Conservation (phyloP, 768 basidiomycete species). For the Aureoboletus auriporus region DNA sequence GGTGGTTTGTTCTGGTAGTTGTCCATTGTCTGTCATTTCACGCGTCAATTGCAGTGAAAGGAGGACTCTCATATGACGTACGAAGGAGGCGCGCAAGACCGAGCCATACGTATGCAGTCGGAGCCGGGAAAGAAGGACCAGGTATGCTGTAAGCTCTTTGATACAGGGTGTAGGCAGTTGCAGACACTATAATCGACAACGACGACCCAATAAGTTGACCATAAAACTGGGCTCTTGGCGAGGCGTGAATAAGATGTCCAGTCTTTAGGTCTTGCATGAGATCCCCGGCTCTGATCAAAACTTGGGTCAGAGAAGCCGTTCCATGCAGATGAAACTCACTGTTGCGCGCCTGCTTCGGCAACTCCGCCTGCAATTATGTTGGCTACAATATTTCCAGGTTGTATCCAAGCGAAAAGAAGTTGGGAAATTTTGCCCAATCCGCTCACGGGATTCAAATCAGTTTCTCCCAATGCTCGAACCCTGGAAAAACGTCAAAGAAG, state of each 20-base stretch:
- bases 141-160: conserved; percentile 85
- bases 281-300: conserved; percentile 73
- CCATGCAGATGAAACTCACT: conserved; percentile 43
- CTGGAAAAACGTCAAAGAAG: conserved; percentile 34
- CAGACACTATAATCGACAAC: conserved; percentile 84
- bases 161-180: conserved; percentile 85
- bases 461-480: conserved; percentile 92
- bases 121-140: conserved; percentile 92
- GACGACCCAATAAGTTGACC: conserved; percentile 90
- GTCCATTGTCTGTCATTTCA: conserved; percentile 61
- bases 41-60: conserved; percentile 1
- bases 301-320: background rate
- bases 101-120: conserved; percentile 93
- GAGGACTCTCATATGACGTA: conserved; percentile 33
- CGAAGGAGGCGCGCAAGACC: conserved; percentile 71
- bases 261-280: conserved; percentile 99
- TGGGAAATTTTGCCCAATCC: conserved; percentile 95
- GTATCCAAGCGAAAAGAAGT: conserved; percentile 89
- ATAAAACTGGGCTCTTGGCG: conserved; percentile 91
- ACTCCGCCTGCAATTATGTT: conserved; percentile 97
- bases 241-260: conserved; percentile 87
- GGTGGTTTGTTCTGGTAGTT: conserved; percentile 71
- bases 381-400: conserved; percentile 94
- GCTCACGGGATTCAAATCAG: conserved; percentile 89
- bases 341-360: conserved; percentile 93